Conservation (phyloP, 305 asterid genomes). For the Rubia tinctorum region DNA sequence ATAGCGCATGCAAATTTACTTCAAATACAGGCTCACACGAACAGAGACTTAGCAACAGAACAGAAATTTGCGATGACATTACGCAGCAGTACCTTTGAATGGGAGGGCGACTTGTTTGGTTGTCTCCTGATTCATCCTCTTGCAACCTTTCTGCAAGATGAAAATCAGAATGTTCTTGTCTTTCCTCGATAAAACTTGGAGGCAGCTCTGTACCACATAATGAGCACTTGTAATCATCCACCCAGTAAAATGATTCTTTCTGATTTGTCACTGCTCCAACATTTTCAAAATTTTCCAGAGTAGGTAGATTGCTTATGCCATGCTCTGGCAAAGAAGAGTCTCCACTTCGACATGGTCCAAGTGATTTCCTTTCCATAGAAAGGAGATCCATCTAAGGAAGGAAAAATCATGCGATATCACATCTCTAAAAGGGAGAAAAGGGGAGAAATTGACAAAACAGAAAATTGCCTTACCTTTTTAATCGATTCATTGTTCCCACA, state of each 20-base stretch:
- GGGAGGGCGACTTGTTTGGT: conserved; percentile 27
- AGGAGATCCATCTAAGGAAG: conserved; percentile 35
- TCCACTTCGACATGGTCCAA: conserved; percentile 14
- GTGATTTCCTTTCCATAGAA: conserved; percentile 19
- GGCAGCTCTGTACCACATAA: conserved; percentile 81
- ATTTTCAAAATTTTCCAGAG: conserved; percentile 11
- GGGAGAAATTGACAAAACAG: background rate
- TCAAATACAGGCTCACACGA: background rate
- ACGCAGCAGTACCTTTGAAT: conserved; percentile 35
- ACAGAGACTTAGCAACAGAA: background rate
- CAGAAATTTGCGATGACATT: background rate
- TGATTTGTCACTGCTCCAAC: conserved; percentile 30
- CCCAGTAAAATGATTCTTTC: conserved; percentile 47
- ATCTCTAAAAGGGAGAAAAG: background rate
- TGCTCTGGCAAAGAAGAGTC: conserved; percentile 20
- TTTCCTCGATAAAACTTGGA: conserved; percentile 66
- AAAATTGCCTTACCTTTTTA: conserved; percentile 30
- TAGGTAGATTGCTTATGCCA: conserved; percentile 27
- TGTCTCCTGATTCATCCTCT: conserved; percentile 53
- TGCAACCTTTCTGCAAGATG: conserved; percentile 91
- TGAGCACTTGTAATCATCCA: conserved; percentile 78
- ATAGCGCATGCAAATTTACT: background rate
- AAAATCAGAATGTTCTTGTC: conserved; percentile 91
- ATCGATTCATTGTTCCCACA: conserved; percentile 21
- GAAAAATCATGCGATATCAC: background rate